phyloP scores from a whole-genome alignment of 768 basidiomycete species.

The Gelatoporia subvermispora region DNA sequence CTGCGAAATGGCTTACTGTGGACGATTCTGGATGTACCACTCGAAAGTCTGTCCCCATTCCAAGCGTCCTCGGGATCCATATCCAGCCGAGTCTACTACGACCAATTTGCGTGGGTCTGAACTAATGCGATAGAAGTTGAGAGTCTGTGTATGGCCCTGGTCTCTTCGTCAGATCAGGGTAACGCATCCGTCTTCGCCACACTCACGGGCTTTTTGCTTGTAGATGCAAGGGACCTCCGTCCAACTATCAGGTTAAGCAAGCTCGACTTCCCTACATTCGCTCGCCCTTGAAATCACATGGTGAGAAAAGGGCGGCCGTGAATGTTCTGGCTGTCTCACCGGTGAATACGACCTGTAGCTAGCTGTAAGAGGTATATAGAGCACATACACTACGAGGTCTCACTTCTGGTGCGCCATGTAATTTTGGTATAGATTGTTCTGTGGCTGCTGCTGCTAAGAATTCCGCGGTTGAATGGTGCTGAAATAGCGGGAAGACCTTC shows the following conservation, averaged over 20 bases:
- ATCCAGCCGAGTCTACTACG: constrained; percentile 79
- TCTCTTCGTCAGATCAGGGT: background rate
- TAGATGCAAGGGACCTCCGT: constrained; percentile 49
- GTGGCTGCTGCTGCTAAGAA: constrained; percentile 20
- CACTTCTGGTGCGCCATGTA: constrained; percentile 24
- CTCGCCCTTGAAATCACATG: constrained; percentile 46
- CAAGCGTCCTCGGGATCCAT: constrained; percentile 65
- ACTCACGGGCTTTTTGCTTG: constrained; percentile 69
- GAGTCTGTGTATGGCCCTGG: constrained; percentile 65
- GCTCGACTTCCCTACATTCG: constrained; percentile 75
- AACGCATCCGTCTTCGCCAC: background rate
- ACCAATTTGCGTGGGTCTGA: constrained; percentile 46
- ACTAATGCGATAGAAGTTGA: constrained; percentile 74
- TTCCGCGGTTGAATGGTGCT: constrained; percentile 14
- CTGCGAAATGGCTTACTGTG: constrained; percentile 42
- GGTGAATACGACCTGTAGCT: constrained; percentile 20
- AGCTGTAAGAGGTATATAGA: background rate
- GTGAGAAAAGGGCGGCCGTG: too few relatives aligned
- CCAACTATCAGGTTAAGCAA: constrained; percentile 66
- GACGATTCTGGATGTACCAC: constrained; percentile 53
- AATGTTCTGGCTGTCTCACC: constrained; percentile 8
- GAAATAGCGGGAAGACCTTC: constrained; percentile 4
- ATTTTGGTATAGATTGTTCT: constrained; percentile 12
- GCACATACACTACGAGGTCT: background rate
- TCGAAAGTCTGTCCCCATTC: constrained; percentile 76